These are phyloP conservation scores for Pulveroboletus sp. DNA, from an alignment of 768 basidiomycete genomes.

Conservation along the genomic window DNA sequence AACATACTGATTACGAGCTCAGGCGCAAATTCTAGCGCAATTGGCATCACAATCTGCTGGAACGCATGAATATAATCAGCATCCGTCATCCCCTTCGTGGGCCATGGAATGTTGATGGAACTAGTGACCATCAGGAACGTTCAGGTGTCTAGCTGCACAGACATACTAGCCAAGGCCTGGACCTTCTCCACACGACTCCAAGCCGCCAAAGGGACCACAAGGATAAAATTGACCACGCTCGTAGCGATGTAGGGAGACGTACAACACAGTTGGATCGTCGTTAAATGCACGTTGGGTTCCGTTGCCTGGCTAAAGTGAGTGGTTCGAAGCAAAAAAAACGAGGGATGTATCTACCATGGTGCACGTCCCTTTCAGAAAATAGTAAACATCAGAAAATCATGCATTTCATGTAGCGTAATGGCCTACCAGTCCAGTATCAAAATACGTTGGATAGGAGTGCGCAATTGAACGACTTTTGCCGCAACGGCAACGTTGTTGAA, in stretches of 20 bases:
- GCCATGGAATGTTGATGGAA: conserved; percentile 97
- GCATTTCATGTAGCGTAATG: background rate
- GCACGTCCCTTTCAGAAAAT: conserved; percentile 74
- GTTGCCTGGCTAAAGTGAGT: conserved; percentile 58
- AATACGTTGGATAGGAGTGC: conserved; percentile 69
- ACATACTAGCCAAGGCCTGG: conserved; percentile 81
- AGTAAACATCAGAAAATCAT: conserved; percentile 4
- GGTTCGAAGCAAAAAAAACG: background rate
- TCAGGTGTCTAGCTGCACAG: background rate
- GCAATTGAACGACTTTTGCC: conserved; percentile 70
- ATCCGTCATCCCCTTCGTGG: conserved; percentile 80
- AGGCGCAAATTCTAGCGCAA: conserved; percentile 93
- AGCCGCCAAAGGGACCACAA: conserved; percentile 81
- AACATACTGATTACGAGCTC: conserved; percentile 90
- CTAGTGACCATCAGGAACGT: conserved; percentile 37
- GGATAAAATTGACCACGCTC: conserved; percentile 92
- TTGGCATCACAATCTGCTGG: conserved; percentile 93
- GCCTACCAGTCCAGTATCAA: conserved; percentile 93
- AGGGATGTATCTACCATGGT: conserved; percentile 61
- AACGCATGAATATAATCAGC: conserved; percentile 97
- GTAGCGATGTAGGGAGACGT: conserved; percentile 93
- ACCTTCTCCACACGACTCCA: conserved; percentile 83
- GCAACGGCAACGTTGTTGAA: conserved; percentile 98
- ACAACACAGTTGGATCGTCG: conserved; percentile 86
- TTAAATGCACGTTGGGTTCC: conserved; percentile 96